A percentile compares a stretch with the other conserved stretches of the same genome.
phyloP scores from a whole-genome alignment of 805 yeast genomes.

The Kluyveromyces dobzhanskii region DNA sequence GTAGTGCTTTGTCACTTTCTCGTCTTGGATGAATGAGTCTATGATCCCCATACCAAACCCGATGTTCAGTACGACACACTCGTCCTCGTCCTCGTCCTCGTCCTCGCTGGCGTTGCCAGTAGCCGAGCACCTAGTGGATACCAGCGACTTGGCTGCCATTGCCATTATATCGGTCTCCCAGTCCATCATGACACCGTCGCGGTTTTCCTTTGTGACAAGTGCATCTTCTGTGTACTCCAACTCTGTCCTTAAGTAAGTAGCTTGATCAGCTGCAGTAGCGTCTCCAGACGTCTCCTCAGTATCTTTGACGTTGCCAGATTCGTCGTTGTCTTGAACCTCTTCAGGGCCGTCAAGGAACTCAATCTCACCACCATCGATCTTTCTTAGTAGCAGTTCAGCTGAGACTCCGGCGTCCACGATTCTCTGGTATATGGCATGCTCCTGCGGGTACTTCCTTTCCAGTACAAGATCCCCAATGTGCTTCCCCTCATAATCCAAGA shows the following conservation, averaged over 20 bases:
- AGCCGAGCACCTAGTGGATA: conserved; percentile 31
- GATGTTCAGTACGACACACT: conserved; percentile 58
- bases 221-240: conserved; percentile 60
- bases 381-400: conserved; percentile 74
- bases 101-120: too few relatives aligned
- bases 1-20: conserved; percentile 48
- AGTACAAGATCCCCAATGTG: conserved; percentile 81
- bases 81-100: too few relatives aligned
- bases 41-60: conserved; percentile 98
- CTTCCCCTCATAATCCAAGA: conserved; percentile 58
- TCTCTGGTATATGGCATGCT: conserved; percentile 36
- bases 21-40: conserved; percentile 62
- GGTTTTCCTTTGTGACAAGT: conserved; percentile 58
- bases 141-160: conserved; percentile 69
- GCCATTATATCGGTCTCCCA: conserved; percentile 87
- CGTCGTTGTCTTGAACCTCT: conserved; percentile 41
- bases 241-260: conserved; percentile 54
- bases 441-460: conserved; percentile 37
- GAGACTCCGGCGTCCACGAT: conserved; percentile 82
- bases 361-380: conserved; percentile 54
- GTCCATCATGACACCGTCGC: conserved; percentile 96
- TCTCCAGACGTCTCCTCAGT: conserved; percentile 8
- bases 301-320: too few relatives aligned
- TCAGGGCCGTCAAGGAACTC: conserved; percentile 46
- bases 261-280: conserved; percentile 59